Evolutionary conservation across 2,329 filamentous ascomycete species (phyloP).

Genomic region (Celoporthe dispersa): DNA sequence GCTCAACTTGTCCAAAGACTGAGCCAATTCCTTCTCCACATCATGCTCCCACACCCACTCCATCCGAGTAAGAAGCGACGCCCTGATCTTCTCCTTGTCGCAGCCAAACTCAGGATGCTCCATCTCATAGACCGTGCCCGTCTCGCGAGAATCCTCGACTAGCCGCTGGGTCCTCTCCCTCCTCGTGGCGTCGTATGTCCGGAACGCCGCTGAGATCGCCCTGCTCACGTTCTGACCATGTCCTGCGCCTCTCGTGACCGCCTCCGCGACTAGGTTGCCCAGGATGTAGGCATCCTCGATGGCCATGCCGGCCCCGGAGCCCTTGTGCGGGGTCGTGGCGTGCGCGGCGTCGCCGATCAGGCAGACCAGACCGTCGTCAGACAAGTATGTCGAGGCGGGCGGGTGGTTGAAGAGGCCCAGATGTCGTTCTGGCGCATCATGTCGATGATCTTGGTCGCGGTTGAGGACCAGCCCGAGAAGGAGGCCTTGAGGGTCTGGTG

Average conservation of each 20-base stretch:
- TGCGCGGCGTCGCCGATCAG: slow-evolving; percentile 31
- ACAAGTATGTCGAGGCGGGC: slow-evolving; percentile 46
- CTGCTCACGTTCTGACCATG: slow-evolving; percentile 35
- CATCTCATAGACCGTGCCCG: slow-evolving; percentile 48
- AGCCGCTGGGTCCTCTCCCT: slow-evolving; percentile 53
- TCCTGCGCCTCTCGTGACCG: slow-evolving; percentile 1
- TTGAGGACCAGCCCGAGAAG: slow-evolving; percentile 41
- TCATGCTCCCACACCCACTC: slow-evolving; percentile 29
- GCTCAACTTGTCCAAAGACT: slow-evolving; percentile 18
- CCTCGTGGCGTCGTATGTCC: slow-evolving; percentile 46
- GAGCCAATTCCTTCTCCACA: slow-evolving; percentile 18
- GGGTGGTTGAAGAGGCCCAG: slow-evolving; percentile 54
- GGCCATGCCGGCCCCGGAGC: slow-evolving; percentile 33
- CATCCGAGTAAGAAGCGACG: slow-evolving; percentile 28
- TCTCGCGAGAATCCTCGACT: slow-evolving; percentile 53
- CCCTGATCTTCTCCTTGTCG: slow-evolving; percentile 26
- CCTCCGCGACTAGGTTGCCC: slow-evolving; percentile 29
- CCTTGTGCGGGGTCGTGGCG: slow-evolving; percentile 35
- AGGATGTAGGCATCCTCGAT: slow-evolving; percentile 33
- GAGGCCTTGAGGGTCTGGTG: slow-evolving; percentile 32
- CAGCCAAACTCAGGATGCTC: slow-evolving; percentile 23
- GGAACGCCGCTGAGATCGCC: slow-evolving; percentile 53
- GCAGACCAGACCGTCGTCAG: slow-evolving; percentile 30
- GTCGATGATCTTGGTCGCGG: slow-evolving; percentile 38
- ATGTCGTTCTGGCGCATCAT: slow-evolving; percentile 36